These are phyloP conservation scores for Heterobasidion annosum DNA, from an alignment of 1,284 basidiomycete genomes.

Conservation along the genomic window DNA sequence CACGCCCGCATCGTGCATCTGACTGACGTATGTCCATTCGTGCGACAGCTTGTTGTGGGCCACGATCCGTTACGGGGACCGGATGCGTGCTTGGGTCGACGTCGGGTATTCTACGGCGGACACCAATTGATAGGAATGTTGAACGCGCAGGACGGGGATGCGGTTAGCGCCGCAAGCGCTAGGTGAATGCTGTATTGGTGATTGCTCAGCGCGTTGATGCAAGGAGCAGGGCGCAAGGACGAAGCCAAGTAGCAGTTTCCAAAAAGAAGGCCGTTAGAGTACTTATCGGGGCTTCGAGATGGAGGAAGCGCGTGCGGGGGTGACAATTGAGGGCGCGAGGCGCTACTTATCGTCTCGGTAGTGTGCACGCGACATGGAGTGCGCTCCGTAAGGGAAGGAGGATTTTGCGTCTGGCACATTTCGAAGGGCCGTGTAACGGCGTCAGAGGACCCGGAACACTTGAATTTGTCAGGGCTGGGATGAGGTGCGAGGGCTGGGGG, in stretches of 20 bases:
- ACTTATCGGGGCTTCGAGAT: background rate
- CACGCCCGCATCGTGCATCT: constrained; percentile 1
- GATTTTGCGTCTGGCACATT: background rate
- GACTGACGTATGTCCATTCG: background rate
- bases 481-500: no score
- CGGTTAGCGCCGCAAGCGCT: background rate
- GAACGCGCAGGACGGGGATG: background rate
- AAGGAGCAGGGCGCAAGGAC: no score
- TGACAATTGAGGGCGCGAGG: no score
- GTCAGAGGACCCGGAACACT: background rate
- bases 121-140: constrained; percentile 10
- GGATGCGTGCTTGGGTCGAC: constrained; percentile 37
- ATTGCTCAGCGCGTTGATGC: no score
- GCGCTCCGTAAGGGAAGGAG: background rate
- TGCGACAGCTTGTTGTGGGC: constrained; percentile 26
- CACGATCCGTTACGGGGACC: constrained; percentile 34
- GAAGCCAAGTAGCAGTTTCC: no score
- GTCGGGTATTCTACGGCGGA: constrained; percentile 28
- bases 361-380: background rate
- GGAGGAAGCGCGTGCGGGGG: no score
- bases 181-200: no score
- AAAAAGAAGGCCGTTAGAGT: background rate
- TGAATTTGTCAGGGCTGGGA: background rate
- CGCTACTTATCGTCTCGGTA: no score
- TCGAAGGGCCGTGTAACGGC: background rate